Base-by-base conservation (phyloP, 306 rosid species). In the Amphicarpaea edgeworthii region DNA sequence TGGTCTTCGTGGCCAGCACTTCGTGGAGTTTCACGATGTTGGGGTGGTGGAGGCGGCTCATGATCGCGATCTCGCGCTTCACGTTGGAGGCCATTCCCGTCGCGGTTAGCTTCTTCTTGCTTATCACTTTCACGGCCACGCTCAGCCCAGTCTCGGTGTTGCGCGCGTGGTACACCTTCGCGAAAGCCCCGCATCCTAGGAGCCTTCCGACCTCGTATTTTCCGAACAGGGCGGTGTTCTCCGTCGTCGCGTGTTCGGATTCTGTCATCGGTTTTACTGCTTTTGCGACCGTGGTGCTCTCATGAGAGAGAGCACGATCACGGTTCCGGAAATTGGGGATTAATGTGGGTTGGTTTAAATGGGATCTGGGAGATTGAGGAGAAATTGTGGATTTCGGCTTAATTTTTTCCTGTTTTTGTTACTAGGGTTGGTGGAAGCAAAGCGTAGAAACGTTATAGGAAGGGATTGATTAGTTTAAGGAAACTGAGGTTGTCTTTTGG, bases 161-260 rank as follows among this genome's bases (percentile, higher is more conserved):
- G 9, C 93, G 89, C 9, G 89, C 96, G 77, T 89, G 81, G 80
- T 88, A 92, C 0, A 92, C 96, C 78, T 92, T 92, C 6, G 97
- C 93, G 23, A 89, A 92, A 12, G 96, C 96, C 3, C 96, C 96
- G 75, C 93, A 90, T 6, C 97, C 97, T 0, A 92, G 82, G 1
- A 92, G 91, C 71, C 62, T 85, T 0, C 93, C 93, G 1, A 88
- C 60, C 51, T 90, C 97, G 66, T 92, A 92, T 60, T 89, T 92
- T 0, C 87, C 91, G 69, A 89, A 91, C 16, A 91, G 54, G 34
- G 81, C 75, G 67, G 45, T 19, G 42, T 24, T n/a, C 21, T 63
- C 45, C 19, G 34, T 19, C 38, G 30, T 24, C 23, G 23, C 28
- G 24, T 7, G 57, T 7, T 78, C 77, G 43, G 2, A 47, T 1